Base-by-base conservation (phyloP, 768 basidiomycete species). In the Suillus americanus region DNA sequence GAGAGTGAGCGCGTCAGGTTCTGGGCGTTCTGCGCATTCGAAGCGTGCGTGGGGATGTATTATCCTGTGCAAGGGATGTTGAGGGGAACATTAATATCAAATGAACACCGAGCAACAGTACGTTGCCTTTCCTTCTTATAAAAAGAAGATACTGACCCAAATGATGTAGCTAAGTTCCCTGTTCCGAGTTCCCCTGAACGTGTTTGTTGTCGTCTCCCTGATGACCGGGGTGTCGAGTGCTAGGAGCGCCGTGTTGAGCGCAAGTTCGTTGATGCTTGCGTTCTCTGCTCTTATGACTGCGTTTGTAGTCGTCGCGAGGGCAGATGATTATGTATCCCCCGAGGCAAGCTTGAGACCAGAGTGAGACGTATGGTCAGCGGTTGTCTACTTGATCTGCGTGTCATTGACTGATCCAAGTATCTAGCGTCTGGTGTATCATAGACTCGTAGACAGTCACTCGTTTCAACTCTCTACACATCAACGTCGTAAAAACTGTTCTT, bases 11-110 rank as follows among this genome's bases (percentile, higher is more conserved):
- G 80, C 41, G 65, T 80, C 23, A 83, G 89, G 5, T 91, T 91
- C 69, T 90, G 84, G 83, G 84, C 88, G 16, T 92, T 92, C 69
- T 91, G 90, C 68, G 76, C 82, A 16, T 92, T 91, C 66, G 90
- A 92, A 73, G 88, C 84, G 18, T 91, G 88, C 71, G 90, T 91
- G 8, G 90, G 90, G 54, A 84, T 89, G 85, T 91, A 91, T 70
- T 91, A 91, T 70, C 90, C 90, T 28, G 84, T 90, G 37, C 90
- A 91, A 64, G 90, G 90, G 35, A 91, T 89, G 82, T 75, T 91
- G 25, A 82, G 88, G 46, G 88, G 89, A 28, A 80, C 81, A 1
- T 73, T 91, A 61, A 86, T 91, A 14, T 79, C 87, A 1, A 86
- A 91, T 64, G 90, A 90, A 70, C 85, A 91, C 68, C 83, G 90